Conservation (phyloP, 495 filamentous ascomycete genomes). For the Podospora bellae-mahoneyi region DNA sequence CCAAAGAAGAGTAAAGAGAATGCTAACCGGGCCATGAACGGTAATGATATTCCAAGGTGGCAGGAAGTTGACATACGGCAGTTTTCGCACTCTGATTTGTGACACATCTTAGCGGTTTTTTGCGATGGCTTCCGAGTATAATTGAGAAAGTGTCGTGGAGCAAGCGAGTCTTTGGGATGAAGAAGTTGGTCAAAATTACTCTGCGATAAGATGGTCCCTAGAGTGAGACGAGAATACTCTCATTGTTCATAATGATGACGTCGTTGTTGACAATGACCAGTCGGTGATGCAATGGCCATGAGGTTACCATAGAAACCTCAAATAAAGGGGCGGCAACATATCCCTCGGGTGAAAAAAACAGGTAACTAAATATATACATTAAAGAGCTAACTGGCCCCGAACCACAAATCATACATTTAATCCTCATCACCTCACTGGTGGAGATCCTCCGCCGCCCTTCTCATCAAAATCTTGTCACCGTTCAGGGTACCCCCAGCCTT, state of each 20-base stretch:
- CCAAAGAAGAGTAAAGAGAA: too few species aligned
- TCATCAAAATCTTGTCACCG: constrained; percentile 58
- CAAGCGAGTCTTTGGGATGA: background rate
- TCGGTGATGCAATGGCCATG: background rate
- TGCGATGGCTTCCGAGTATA: too few species aligned
- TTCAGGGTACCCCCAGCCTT: constrained; percentile 41
- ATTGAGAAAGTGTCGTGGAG: background rate
- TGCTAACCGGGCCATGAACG: too few species aligned
- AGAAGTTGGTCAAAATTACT: background rate
- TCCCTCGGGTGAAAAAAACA: background rate
- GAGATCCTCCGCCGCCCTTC: constrained; percentile 40
- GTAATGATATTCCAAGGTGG: background rate
- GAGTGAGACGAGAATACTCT: background rate
- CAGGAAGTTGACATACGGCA: constrained; percentile 14
- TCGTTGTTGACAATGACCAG: background rate
- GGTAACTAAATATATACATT: constrained; percentile 17
- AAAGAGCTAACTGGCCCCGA: constrained; percentile 30
- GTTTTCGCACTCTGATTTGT: constrained; percentile 14
- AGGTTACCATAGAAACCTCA: background rate
- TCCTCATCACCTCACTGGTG: constrained; percentile 5
- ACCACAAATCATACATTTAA: background rate
- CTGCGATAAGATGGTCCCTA: background rate
- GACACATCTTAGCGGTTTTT: constrained; percentile 12
- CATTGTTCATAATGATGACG: background rate
- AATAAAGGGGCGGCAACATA: background rate